Evolutionary conservation across 768 basidiomycete genomes (phyloP).

Genomic region (Pisolithus microcarpus): DNA sequence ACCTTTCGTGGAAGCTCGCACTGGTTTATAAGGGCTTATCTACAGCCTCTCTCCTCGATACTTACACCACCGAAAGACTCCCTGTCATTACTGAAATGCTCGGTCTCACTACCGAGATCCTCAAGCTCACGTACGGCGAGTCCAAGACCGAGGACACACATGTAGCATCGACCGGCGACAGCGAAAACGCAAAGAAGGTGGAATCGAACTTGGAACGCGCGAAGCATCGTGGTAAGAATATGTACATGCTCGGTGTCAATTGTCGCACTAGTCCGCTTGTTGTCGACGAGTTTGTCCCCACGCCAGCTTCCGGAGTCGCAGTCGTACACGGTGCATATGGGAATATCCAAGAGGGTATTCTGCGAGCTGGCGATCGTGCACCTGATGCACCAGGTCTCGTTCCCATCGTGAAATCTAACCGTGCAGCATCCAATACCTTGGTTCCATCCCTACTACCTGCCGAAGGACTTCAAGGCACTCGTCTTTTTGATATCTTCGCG

Average conservation of each 20-base stretch:
- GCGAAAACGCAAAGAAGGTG: background rate
- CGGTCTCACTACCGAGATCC: constrained; percentile 26
- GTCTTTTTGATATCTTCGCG: background rate
- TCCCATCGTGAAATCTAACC: too few relatives aligned
- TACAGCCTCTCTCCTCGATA: constrained; percentile 29
- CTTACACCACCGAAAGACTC: constrained; percentile 38
- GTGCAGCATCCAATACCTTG: too few relatives aligned
- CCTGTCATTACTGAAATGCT: constrained; percentile 43
- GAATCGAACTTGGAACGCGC: background rate
- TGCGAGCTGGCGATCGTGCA: background rate
- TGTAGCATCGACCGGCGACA: background rate
- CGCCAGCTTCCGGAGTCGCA: background rate
- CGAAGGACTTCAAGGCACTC: too few relatives aligned
- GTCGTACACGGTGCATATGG: background rate
- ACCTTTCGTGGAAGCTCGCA: constrained; percentile 41
- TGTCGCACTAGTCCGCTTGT: constrained; percentile 20
- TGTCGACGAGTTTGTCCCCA: constrained; percentile 11
- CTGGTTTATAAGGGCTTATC: constrained; percentile 34
- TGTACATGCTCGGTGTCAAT: constrained; percentile 20
- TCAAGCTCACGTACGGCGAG: too few relatives aligned
- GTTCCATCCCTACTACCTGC: too few relatives aligned
- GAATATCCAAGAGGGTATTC: background rate
- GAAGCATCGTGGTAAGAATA: background rate
- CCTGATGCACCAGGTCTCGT: background rate
- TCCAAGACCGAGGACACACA: background rate